Evolutionary conservation across 305 asterid species (phyloP).

Genomic region (Galium porrigens): DNA sequence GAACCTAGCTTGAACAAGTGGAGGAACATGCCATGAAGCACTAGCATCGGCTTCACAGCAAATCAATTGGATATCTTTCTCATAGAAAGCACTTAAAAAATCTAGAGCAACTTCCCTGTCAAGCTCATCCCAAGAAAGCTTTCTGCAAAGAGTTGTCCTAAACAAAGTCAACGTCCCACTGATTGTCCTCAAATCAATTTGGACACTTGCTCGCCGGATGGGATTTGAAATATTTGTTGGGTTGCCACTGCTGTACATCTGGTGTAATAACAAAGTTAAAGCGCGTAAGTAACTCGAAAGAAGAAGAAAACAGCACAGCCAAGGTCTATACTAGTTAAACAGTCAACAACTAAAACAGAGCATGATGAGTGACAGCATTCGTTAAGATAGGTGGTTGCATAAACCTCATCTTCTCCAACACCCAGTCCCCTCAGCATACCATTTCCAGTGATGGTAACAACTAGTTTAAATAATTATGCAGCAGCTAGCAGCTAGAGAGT

Average conservation of each 20-base stretch:
- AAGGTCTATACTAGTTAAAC: background rate
- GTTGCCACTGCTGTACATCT: slow-evolving; percentile 96
- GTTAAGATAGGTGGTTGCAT: too few species aligned
- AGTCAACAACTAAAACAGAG: background rate
- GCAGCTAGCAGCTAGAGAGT: too few species aligned
- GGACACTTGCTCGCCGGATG: slow-evolving; percentile 73
- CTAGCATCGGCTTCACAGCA: slow-evolving; percentile 86
- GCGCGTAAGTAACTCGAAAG: slow-evolving; percentile 1
- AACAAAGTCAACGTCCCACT: slow-evolving; percentile 74
- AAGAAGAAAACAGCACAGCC: background rate
- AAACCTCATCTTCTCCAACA: too few species aligned
- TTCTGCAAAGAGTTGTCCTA: slow-evolving; percentile 83
- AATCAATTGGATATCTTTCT: slow-evolving; percentile 69
- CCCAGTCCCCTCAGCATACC: too few species aligned
- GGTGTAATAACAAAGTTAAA: slow-evolving; percentile 21
- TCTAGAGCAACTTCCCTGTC: slow-evolving; percentile 31
- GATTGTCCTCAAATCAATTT: slow-evolving; percentile 61
- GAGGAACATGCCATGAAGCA: slow-evolving; percentile 72
- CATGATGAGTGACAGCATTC: too few species aligned
- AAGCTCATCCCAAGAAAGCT: slow-evolving; percentile 55
- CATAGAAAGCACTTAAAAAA: slow-evolving; percentile 51
- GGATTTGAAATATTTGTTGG: slow-evolving; percentile 98
- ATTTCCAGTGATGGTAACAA: too few species aligned
- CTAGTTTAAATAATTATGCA: background rate
- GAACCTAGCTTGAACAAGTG: slow-evolving; percentile 58